A percentile compares a stretch with the other conserved stretches of the same genome.
Evolutionary conservation across 371 early-diverging fungal genomes (phyloP).

Genomic region (Mortierella sp.): DNA sequence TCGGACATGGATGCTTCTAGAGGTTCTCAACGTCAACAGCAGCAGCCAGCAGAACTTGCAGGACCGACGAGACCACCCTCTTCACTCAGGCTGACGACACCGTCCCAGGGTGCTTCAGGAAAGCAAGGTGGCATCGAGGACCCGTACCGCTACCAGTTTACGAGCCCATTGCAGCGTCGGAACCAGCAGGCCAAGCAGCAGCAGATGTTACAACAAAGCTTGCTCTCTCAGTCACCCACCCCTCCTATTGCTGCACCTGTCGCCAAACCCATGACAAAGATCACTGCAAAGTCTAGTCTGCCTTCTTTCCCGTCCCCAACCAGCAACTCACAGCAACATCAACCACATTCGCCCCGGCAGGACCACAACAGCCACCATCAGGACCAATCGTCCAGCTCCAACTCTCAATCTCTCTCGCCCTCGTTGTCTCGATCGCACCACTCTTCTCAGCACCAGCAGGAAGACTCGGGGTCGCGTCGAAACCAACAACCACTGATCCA

Average conservation of each 20-base stretch:
- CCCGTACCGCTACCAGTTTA: slow-evolving; percentile 16
- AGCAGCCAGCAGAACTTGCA: slow-evolving; percentile 5
- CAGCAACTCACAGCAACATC: slow-evolving; percentile 12
- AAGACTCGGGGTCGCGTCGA: background rate
- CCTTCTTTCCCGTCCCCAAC: background rate
- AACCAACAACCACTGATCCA: background rate
- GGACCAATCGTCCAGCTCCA: background rate
- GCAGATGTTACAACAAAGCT: background rate
- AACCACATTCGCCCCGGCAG: background rate
- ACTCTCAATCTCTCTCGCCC: slow-evolving; percentile 6
- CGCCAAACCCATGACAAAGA: background rate
- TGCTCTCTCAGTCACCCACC: background rate
- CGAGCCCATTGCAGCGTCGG: slow-evolving; percentile 10
- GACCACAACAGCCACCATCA: background rate
- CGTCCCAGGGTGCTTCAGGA: background rate
- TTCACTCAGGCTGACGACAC: background rate
- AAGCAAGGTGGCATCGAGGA: slow-evolving; percentile 18
- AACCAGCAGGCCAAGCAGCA: slow-evolving; percentile 21
- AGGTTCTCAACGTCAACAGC: background rate
- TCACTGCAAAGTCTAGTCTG: background rate
- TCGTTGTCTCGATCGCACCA: background rate
- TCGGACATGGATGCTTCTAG: no score
- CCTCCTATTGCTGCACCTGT: background rate
- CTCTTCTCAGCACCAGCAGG: background rate
- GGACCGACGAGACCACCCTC: background rate